Base-by-base conservation (phyloP, 495 filamentous ascomycete genomes). In the Tuber magnatum region DNA sequence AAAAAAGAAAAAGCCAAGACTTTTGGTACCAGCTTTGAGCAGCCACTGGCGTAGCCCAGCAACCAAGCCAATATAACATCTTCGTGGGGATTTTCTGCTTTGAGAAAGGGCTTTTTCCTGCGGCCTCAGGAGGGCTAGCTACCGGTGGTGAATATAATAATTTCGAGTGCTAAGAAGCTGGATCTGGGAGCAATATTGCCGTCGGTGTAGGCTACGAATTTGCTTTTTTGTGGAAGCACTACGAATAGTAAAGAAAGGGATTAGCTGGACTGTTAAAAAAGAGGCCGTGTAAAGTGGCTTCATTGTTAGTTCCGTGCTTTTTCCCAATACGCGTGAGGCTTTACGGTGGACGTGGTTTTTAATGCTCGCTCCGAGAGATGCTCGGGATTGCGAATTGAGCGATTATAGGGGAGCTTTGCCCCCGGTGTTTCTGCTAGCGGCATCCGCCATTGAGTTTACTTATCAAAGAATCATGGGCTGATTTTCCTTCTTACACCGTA, bases 1-100 rank as follows among this genome's bases (percentile, higher is more conserved):
- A 12, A 65, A 61, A 65, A 65, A 35, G 28, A 65, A 65, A 65
- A 65, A 65, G 56, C 56, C 56, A 65, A 65, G 56, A 65, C 14
- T 65, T 65, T 56, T 18, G 28, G 56, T 35, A 65, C 56, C 2
- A 35, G 16, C 28, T 65, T 65, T 65, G 12, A 65, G 56, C 56
- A 65, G 32, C 56, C 56, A 65, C 56, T 35, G 16, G 12, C n/a
- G 16, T 32, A 16, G n/a, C 14, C 56, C 28, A 14, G 28, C 56
- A 32, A 32, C 28, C 28, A 35, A 65, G 56, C 28, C 56, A 65
- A 32, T 65, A 65, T 32, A 65, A 35, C 56, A 16, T 65, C 28
- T 65, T 65, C 28, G 6, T 32, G 56, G 35, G 3, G 6, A 65
- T 16, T 65, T 35, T 65, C 56, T 65, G 56, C 28, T 28, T 65